Percentiles rank a stretch among this genome's conserved stretches.
phyloP scores from a whole-genome alignment of 2,329 filamentous ascomycete species.

The Huntiella omanensis region DNA sequence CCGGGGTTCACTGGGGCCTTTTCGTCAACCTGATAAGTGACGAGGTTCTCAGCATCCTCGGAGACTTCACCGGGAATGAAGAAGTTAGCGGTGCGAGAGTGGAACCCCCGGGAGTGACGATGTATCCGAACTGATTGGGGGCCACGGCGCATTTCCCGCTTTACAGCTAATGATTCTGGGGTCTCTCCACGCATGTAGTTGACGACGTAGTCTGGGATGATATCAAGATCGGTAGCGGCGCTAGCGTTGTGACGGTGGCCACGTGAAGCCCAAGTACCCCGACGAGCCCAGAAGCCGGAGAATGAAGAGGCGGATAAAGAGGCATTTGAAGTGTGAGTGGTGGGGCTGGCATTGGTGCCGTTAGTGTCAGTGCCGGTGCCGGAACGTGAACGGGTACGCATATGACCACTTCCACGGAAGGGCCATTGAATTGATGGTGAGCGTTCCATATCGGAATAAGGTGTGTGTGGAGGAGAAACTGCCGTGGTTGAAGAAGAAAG shows the following conservation, averaged over 20 bases:
- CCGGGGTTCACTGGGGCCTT: conserved; percentile 11
- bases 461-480: not conserved
- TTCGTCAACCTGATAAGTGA: conserved; percentile 2
- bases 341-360: not conserved
- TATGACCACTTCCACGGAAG: conserved; percentile 10
- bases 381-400: conserved; percentile 2
- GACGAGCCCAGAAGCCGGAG: conserved; percentile 9
- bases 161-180: conserved; percentile 30
- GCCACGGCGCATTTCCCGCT: conserved; percentile 19
- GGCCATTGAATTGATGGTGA: conserved; percentile 11
- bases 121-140: conserved; percentile 6
- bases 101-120: conserved; percentile 12
- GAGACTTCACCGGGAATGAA: conserved; percentile 14
- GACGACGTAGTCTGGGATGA: conserved; percentile 36
- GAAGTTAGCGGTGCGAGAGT: conserved; percentile 21
- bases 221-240: conserved; percentile 22
- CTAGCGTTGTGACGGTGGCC: conserved; percentile 13
- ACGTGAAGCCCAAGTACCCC: conserved; percentile 3
- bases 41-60: not conserved
- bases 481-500: not conserved
- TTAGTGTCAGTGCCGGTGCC: conserved; percentile 8
- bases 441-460: conserved; percentile 2
- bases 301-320: conserved; percentile 5
- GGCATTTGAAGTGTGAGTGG: not conserved
- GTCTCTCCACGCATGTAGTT: conserved; percentile 37